These are phyloP conservation scores for Hymenoscyphus linearis DNA, from an alignment of 2,329 filamentous ascomycete species.

Conservation along the genomic window DNA sequence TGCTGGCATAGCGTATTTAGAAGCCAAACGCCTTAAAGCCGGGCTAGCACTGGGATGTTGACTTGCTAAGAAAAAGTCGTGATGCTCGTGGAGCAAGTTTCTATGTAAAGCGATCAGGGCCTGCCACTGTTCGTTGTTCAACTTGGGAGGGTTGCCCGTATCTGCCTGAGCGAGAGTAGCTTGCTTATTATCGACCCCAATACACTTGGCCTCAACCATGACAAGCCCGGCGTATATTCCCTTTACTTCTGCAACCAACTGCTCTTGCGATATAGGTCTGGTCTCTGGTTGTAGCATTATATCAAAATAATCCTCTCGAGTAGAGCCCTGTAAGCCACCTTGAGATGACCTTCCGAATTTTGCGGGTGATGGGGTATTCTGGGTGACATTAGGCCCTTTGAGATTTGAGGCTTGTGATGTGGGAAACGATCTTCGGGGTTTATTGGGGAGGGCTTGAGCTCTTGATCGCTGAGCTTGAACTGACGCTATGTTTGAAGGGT, in stretches of 20 bases:
- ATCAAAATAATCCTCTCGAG: neutral
- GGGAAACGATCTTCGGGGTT: neutral
- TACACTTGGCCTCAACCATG: constrained; percentile 82
- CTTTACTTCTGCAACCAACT: constrained; percentile 13
- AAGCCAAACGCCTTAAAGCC: constrained; percentile 23
- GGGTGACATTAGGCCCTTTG: neutral
- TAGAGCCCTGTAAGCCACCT: neutral
- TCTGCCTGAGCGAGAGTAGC: constrained; percentile 43
- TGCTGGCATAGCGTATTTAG: constrained; percentile 73
- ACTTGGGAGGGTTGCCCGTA: constrained; percentile 34
- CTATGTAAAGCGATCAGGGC: constrained; percentile 7
- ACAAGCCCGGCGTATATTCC: constrained; percentile 71
- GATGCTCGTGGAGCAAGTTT: constrained; percentile 6
- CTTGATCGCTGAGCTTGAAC: constrained; percentile 2
- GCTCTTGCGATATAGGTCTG: constrained; percentile 34
- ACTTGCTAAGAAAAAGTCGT: constrained; percentile 26
- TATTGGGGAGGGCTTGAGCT: constrained; percentile 1
- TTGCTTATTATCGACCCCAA: constrained; percentile 68
- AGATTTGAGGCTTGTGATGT: neutral
- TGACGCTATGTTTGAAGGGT: constrained; percentile 28
- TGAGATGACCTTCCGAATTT: neutral
- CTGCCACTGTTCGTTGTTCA: constrained; percentile 52
- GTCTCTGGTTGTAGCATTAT: constrained; percentile 5
- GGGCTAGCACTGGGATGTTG: constrained; percentile 74
- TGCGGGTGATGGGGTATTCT: neutral